Percentiles rank a stretch among this genome's conserved stretches.
Conservation (phyloP, 306 rosid genomes). For the Glycyrrhiza uralensis region DNA sequence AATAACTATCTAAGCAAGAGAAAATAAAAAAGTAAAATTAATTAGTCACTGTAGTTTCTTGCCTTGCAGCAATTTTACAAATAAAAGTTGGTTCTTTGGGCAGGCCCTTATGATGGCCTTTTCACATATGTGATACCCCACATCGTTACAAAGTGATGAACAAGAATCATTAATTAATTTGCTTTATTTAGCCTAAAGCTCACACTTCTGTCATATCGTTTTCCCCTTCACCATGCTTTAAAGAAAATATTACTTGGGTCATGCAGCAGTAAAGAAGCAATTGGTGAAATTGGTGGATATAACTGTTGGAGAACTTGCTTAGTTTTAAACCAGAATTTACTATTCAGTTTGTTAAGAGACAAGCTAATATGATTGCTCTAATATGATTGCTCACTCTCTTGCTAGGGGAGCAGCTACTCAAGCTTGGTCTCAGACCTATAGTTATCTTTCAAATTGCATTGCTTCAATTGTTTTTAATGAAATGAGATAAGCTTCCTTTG, state of each 20-base stretch:
- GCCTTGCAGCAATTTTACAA: background rate
- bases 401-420: too few relatives aligned
- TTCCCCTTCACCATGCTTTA: background rate
- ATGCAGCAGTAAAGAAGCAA: background rate
- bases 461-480: too few relatives aligned
- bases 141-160: constrained; percentile 9
- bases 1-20: background rate
- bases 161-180: constrained; percentile 27
- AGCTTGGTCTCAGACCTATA: too few relatives aligned
- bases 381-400: too few relatives aligned
- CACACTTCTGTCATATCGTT: background rate
- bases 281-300: constrained; percentile 5
- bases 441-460: too few relatives aligned
- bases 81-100: constrained; percentile 21
- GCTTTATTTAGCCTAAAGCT: constrained; percentile 27
- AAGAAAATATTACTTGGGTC: background rate
- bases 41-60: background rate
- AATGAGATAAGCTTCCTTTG: too few relatives aligned
- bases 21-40: background rate
- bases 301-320: background rate
- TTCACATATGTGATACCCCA: constrained; percentile 29
- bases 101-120: constrained; percentile 27
- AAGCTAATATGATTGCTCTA: too few relatives aligned
- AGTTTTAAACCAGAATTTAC: too few relatives aligned
- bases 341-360: too few relatives aligned